Evolutionary conservation across 164 flowering plant species (phyloP).

Genomic region (Vitis rupestris): DNA sequence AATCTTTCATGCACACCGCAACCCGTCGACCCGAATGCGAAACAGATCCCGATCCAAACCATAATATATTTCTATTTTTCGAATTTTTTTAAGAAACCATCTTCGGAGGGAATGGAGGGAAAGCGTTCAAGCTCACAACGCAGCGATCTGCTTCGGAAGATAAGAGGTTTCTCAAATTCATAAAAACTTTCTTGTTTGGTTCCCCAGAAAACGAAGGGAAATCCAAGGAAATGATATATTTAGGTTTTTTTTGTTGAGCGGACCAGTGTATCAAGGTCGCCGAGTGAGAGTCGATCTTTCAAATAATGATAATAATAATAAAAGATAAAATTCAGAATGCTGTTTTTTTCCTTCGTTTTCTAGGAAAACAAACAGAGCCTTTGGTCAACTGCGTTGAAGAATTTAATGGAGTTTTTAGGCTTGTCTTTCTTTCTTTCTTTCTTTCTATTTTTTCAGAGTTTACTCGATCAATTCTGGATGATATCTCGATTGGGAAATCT

Average conservation of each 20-base stretch:
- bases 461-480: conserved; percentile 51
- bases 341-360: too few species aligned
- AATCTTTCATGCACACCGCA: too few species aligned
- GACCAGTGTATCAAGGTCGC: too few species aligned
- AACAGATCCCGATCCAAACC: too few species aligned
- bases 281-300: too few species aligned
- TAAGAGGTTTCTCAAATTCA: conserved; percentile 22
- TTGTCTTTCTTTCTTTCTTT: background rate
- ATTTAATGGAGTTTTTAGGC: background rate
- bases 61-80: background rate
- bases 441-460: conserved; percentile 33
- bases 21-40: too few species aligned
- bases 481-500: conserved; percentile 45
- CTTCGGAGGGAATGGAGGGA: conserved; percentile 23
- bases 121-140: conserved; percentile 6
- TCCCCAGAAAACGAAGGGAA: background rate
- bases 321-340: too few species aligned
- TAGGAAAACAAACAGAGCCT: too few species aligned
- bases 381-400: too few species aligned
- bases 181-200: background rate
- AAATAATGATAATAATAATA: too few species aligned
- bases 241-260: background rate
- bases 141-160: conserved; percentile 21
- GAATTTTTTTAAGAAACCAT: background rate
- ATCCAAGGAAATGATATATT: background rate